These are phyloP conservation scores for Hygrophoropsis aurantiaca DNA, from an alignment of 768 basidiomycete species.

Conservation along the genomic window DNA sequence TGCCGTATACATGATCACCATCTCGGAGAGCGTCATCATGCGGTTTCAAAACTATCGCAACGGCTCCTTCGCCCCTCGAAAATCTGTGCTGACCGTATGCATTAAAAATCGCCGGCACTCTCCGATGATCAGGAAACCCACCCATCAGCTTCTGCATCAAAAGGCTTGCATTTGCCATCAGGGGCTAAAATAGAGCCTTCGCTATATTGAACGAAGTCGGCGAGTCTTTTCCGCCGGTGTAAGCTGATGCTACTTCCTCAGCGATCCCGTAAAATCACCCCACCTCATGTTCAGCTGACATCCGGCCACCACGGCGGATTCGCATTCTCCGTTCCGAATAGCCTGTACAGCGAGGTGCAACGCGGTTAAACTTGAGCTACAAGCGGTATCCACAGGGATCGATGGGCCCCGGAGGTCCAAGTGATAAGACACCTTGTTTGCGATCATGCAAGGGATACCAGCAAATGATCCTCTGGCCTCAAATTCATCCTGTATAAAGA, in stretches of 20 bases:
- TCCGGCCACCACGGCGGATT: constrained; percentile 47
- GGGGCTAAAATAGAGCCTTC: constrained; percentile 38
- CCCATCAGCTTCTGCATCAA: constrained; percentile 45
- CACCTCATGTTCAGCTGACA: constrained; percentile 44
- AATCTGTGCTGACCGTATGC: constrained; percentile 31
- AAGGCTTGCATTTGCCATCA: constrained; percentile 44
- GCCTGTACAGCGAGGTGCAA: constrained; percentile 51
- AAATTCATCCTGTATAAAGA: constrained; percentile 25
- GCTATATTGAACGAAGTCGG: constrained; percentile 37
- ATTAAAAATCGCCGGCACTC: neutral
- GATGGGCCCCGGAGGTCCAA: constrained; percentile 48
- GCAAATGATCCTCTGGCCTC: constrained; percentile 35
- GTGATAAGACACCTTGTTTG: constrained; percentile 37
- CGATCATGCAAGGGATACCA: constrained; percentile 33
- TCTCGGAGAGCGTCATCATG: constrained; percentile 38
- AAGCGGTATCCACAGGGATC: constrained; percentile 48
- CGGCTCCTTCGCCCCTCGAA: constrained; percentile 37
- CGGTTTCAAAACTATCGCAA: constrained; percentile 40
- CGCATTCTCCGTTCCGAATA: constrained; percentile 43
- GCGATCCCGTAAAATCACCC: constrained; percentile 1
- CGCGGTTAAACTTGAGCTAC: constrained; percentile 47
- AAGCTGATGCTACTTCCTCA: neutral
- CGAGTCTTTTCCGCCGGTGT: constrained; percentile 30
- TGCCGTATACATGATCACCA: constrained; percentile 40
- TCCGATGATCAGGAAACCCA: constrained; percentile 17